Base-by-base conservation (phyloP, 75 land plant genomes). In the Ceratopteris richardii region DNA sequence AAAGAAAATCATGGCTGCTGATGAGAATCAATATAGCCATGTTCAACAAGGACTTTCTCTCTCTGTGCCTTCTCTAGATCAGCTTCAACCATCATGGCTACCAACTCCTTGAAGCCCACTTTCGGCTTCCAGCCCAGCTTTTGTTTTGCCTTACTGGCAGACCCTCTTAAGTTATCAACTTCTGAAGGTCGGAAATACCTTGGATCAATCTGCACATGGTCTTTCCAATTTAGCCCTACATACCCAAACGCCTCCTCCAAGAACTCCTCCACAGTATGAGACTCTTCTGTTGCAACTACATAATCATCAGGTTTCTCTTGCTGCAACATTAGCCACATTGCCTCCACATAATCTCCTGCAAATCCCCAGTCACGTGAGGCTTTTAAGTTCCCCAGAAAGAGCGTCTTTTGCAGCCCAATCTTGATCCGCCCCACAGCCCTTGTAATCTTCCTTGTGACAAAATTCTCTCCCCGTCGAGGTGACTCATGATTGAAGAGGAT, bases 291-390 rank as follows among this genome's bases (percentile, higher is more conserved):
- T 0, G 96, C n/a, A n/a, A n/a, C n/a, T n/a, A n/a, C n/a, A n/a
- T n/a, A n/a, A n/a, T n/a, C n/a, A n/a, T n/a, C n/a, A 88, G 96
- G 81, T 63, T 77, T 60, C 7, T 90, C 96, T 66, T 87, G 93
- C 88, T 90, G 93, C 63, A 90, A 62, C 96, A 90, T 90, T 64
- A 90, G 52, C 96, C 96, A 90, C 96, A 90, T 90, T 17, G 92
- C 96, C 67, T 87, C 88, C 43, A 90, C 93, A 51, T 90, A 90
- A 46, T 90, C 96, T 10, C 96, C 96, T n/a, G n/a, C n/a, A n/a
- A n/a, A n/a, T n/a, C n/a, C n/a, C n/a, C n/a, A n/a, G n/a, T n/a
- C n/a, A n/a, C 6, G 96, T 3, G 93, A 74, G 7, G 96, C 93
- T 56, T 81, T 75, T 51, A 90, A 61, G 55, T 90, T 90, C 22